Percentiles rank a stretch among this genome's conserved stretches.
Evolutionary conservation across 106 monocot genomes (phyloP).

Genomic region (Dioscorea alata): DNA sequence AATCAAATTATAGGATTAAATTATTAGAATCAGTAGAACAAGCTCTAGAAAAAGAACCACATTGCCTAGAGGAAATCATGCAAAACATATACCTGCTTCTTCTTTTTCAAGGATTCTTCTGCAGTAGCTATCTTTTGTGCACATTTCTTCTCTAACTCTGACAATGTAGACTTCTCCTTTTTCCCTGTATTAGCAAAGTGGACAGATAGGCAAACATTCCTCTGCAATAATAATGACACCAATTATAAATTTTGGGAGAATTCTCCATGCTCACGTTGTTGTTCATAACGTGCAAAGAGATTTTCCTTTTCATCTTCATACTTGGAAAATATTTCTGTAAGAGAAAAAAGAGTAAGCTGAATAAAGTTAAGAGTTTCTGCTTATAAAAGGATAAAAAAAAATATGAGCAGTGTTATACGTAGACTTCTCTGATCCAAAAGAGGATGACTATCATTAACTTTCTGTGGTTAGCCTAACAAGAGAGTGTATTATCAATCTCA

Average conservation of each 20-base stretch:
- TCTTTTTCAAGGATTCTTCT: conserved; percentile 72
- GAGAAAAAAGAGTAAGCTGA: conserved; percentile 2
- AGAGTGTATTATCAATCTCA: too few species aligned
- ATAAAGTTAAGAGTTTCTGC: neutral
- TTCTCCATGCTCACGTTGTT: conserved; percentile 36
- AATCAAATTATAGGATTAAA: too few species aligned
- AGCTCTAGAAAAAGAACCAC: neutral
- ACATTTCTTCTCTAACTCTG: conserved; percentile 64
- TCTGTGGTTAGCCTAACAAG: too few species aligned
- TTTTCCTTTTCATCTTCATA: conserved; percentile 84
- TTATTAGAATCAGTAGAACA: neutral
- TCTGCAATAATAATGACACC: neutral
- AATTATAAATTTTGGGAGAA: neutral
- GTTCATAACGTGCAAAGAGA: conserved; percentile 53
- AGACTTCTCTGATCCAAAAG: too few species aligned
- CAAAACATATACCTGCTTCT: conserved; percentile 55
- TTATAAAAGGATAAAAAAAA: too few species aligned
- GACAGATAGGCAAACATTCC: too few species aligned
- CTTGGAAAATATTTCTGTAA: conserved; percentile 63
- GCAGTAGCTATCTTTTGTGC: conserved; percentile 59
- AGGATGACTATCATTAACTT: too few species aligned
- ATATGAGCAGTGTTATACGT: too few species aligned
- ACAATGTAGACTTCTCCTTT: conserved; percentile 56
- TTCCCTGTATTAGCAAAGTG: conserved; percentile 40
- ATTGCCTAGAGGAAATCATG: neutral